Base-by-base conservation (phyloP, 179 eudicot genomes). In the Silene noctiflora region DNA sequence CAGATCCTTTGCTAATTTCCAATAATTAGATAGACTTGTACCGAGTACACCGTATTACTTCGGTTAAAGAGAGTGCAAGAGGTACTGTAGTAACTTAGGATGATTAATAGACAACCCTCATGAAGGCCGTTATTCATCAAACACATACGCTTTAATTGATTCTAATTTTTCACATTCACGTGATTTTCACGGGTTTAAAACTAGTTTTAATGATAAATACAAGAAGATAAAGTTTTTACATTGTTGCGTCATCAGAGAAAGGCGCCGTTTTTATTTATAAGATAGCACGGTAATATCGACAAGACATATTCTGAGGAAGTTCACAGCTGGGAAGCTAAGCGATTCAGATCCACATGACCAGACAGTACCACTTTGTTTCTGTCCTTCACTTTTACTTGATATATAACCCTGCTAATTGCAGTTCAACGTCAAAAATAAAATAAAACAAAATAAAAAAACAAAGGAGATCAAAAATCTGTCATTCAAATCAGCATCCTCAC, bases 351-450 rank as follows among this genome's bases (percentile, higher is more conserved):
- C 22, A 93, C 92, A 7, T 85, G 83, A 46, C 99, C 99, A 59
- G 89, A 87, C 70, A 95, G 89, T 73, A 86, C 99, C 16, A 85
- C 87, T 82, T 71, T 87, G 84, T 84, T 89, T 76, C 96, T 80
- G 81, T 95, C 98, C 83, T 91, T 95, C 77, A 95, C 99, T 82
- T 86, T 89, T 64, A 91, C 88, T 81, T 91, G 96, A 81, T 89
- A 93, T 20, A 95, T 29, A 48, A 95, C 98, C 88, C 99, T 93
- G 91, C 86, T 83, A 48, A 68, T 79, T 25, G 62, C 27, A 16
- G 25, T 33, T 16, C 25, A 67, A 22, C 31, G 46, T 82, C 70
- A 79, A 72, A 72, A 72, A 10, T 29, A 17, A 19, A 6, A 17
- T 56, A 13, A 27, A 2, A 27, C 2, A 1, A 0, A 71, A 29